These are phyloP conservation scores for Sugiyamaella floridensis DNA, from an alignment of 805 yeast genomes.

Conservation along the genomic window DNA sequence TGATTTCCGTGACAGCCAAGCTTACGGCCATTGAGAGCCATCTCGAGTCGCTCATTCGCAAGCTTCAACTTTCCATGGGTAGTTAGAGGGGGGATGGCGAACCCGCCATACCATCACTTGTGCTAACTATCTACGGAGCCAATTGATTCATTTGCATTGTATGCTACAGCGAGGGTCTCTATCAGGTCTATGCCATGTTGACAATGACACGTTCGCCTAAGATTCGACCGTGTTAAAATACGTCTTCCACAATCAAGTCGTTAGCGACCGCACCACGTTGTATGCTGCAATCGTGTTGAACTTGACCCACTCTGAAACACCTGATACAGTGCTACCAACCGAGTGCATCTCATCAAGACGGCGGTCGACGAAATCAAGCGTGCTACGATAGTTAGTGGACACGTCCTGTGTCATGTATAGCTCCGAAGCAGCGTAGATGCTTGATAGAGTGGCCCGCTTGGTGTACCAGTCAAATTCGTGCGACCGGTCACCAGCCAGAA, in stretches of 20 bases:
- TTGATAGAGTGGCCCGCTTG: conserved; percentile 65
- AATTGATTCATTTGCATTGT: background rate
- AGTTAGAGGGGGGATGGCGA: too few relatives aligned
- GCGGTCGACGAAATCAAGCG: conserved; percentile 57
- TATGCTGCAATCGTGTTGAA: conserved; percentile 58
- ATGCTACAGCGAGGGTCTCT: background rate
- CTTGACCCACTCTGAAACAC: conserved; percentile 67
- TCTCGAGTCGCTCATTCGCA: conserved; percentile 16
- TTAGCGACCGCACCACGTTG: conserved; percentile 61
- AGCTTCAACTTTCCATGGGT: conserved; percentile 31
- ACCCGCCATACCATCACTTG: background rate
- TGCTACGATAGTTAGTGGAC: conserved; percentile 47
- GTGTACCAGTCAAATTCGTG: conserved; percentile 88
- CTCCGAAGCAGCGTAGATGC: conserved; percentile 65
- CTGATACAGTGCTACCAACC: conserved; percentile 54
- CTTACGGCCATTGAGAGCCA: conserved; percentile 19
- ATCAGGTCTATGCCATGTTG: background rate
- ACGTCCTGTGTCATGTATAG: conserved; percentile 72
- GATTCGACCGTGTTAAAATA: background rate
- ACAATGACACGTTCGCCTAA: too few relatives aligned
- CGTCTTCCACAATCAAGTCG: conserved; percentile 10
- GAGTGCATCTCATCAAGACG: conserved; percentile 48
- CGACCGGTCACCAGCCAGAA: conserved; percentile 68
- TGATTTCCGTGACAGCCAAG: conserved; percentile 21
- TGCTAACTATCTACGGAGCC: background rate